Percentiles rank a stretch among this genome's conserved stretches.
These are phyloP conservation scores for Hapsidospora chrysogenum DNA, from an alignment of 495 filamentous ascomycete species.

Conservation along the genomic window DNA sequence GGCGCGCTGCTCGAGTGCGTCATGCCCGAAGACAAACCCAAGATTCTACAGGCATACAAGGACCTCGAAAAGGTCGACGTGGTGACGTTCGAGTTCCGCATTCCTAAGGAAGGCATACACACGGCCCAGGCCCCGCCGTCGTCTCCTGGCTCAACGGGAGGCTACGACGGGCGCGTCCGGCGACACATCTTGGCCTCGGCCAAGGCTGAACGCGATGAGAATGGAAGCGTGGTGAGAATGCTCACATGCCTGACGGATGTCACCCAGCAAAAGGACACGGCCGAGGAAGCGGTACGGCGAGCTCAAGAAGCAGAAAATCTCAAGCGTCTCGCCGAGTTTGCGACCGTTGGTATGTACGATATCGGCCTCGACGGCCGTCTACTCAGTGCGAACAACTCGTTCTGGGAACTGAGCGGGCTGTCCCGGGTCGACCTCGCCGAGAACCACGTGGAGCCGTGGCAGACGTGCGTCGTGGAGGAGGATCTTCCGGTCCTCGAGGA, in stretches of 20 bases:
- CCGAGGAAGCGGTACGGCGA: constrained; percentile 23
- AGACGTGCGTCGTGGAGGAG: constrained; percentile 16
- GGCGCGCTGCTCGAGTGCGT: constrained; percentile 20
- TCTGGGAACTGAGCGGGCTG: constrained; percentile 26
- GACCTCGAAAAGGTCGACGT: constrained; percentile 15
- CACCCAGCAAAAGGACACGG: constrained; percentile 21
- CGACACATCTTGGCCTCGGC: constrained; percentile 20
- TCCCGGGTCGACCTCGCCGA: constrained; percentile 14
- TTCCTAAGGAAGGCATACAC: constrained; percentile 8
- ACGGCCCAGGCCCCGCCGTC: constrained; percentile 12
- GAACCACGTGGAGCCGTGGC: constrained; percentile 16
- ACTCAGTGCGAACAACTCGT: constrained; percentile 24
- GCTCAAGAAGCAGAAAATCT: constrained; percentile 30
- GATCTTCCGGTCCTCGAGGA: constrained; percentile 10
- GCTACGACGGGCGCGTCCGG: constrained; percentile 13
- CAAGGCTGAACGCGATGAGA: constrained; percentile 20
- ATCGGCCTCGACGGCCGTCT: constrained; percentile 25
- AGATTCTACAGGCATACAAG: constrained; percentile 15
- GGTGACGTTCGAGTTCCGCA: constrained; percentile 23
- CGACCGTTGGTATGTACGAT: constrained; percentile 30
- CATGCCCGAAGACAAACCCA: constrained; percentile 19
- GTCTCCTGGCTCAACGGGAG: constrained; percentile 20
- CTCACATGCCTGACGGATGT: constrained; percentile 29
- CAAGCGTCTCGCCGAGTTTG: constrained; percentile 28
- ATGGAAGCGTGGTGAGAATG: constrained; percentile 20